phyloP scores from a whole-genome alignment of 495 filamentous ascomycete genomes.

The Cudoniella acicularis region DNA sequence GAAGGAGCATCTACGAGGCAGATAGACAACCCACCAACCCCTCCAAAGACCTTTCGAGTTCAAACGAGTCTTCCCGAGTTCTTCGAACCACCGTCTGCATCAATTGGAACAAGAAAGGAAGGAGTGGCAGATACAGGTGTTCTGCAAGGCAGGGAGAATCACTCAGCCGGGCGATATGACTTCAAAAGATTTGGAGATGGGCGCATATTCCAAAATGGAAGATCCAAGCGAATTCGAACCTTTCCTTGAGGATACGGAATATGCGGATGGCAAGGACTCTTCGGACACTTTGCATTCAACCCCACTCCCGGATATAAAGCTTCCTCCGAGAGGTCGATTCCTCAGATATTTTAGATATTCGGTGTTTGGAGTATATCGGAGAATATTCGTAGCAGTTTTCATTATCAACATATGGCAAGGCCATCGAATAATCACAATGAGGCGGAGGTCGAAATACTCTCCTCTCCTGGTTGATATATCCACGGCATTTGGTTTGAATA shows the following conservation, averaged over 20 bases:
- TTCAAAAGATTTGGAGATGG: not conserved
- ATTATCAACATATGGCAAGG: constrained; percentile 18
- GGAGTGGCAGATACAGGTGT: too few species aligned
- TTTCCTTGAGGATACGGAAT: not conserved
- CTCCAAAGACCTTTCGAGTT: too few species aligned
- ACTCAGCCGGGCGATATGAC: too few species aligned
- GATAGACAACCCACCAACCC: too few species aligned
- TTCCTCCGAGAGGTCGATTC: constrained; percentile 1
- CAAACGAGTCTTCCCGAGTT: too few species aligned
- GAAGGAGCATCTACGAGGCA: too few species aligned
- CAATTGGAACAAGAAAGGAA: too few species aligned
- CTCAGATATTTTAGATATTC: constrained; percentile 11
- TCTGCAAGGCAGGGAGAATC: too few species aligned
- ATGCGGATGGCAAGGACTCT: not conserved
- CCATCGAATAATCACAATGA: constrained; percentile 16
- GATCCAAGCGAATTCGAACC: constrained; percentile 1
- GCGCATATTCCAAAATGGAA: not conserved
- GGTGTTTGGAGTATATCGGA: constrained; percentile 17
- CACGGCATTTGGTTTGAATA: constrained; percentile 44
- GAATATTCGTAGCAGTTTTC: constrained; percentile 18
- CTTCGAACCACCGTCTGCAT: too few species aligned
- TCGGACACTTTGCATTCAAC: not conserved
- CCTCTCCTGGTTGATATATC: constrained; percentile 19
- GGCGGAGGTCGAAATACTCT: constrained; percentile 12
- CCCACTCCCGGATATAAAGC: not conserved